Percentiles rank a stretch among this genome's conserved stretches.
Conservation (phyloP, 805 yeast species). For the Schwanniomyces vanrijiae region DNA sequence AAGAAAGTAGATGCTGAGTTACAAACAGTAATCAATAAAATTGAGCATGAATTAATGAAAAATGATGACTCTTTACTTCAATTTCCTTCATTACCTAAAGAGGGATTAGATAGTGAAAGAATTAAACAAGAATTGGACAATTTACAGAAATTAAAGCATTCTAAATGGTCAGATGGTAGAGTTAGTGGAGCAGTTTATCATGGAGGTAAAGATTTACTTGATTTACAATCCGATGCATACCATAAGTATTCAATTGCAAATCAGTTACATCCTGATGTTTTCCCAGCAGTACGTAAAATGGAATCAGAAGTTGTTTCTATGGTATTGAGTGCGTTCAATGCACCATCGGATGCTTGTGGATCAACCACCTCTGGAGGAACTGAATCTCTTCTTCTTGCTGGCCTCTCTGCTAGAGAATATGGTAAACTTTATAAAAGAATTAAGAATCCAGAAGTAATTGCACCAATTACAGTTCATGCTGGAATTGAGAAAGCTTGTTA, state of each 20-base stretch:
- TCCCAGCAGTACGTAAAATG: constrained; percentile 96
- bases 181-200: constrained; percentile 97
- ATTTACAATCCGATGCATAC: constrained; percentile 76
- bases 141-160: constrained; percentile 53
- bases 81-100: constrained; percentile 53
- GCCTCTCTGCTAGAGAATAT: constrained; percentile 82
- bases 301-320: constrained; percentile 92
- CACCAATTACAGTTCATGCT: constrained; percentile 90
- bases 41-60: constrained; percentile 61
- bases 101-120: constrained; percentile 51
- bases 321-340: constrained; percentile 80
- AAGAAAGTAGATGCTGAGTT: constrained; percentile 64
- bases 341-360: constrained; percentile 63
- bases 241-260: constrained; percentile 81
- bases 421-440: constrained; percentile 62
- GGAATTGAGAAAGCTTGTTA: constrained; percentile 92
- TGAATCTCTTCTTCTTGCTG: constrained; percentile 83
- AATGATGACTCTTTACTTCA: constrained; percentile 47
- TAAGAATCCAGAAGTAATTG: constrained; percentile 75
- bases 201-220: constrained; percentile 79
- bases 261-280: constrained; percentile 95
- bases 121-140: constrained; percentile 54
- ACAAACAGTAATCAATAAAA: constrained; percentile 36
- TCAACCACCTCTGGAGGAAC: constrained; percentile 94
- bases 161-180: constrained; percentile 82